Evolutionary conservation across 495 filamentous ascomycete species (phyloP).

Genomic region (Bombardia bombarda): DNA sequence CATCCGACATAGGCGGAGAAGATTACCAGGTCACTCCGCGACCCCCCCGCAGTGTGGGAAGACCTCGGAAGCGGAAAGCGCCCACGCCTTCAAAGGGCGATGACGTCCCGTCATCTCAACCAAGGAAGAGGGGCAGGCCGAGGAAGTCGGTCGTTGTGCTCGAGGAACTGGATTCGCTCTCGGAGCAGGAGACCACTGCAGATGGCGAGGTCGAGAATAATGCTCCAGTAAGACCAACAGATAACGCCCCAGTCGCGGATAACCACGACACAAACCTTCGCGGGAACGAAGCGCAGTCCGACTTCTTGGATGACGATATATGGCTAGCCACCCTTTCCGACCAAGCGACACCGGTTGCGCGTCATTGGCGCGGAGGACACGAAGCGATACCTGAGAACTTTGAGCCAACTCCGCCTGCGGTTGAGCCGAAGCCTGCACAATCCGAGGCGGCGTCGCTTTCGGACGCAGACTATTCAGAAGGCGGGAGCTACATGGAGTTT

Average conservation of each 20-base stretch:
- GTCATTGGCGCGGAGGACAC: conserved; percentile 1
- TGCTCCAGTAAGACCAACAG: conserved; percentile 5
- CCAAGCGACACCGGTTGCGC: conserved; percentile 14
- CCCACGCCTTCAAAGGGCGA: conserved; percentile 14
- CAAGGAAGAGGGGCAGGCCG: conserved; percentile 23
- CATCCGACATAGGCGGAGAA: conserved; percentile 12
- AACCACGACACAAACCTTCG: neutral
- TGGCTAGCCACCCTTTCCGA: conserved; percentile 25
- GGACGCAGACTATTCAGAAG: conserved; percentile 4
- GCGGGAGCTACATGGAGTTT: conserved; percentile 11
- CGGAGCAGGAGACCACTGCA: conserved; percentile 9
- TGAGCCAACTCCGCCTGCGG: neutral
- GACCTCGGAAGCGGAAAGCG: conserved; percentile 24
- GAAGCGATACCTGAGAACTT: neutral
- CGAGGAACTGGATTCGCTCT: conserved; percentile 11
- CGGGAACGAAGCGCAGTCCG: conserved; percentile 2
- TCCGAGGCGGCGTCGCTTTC: too few relatives aligned
- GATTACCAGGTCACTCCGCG: conserved; percentile 16
- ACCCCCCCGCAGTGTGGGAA: conserved; percentile 1
- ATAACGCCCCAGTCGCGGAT: conserved; percentile 3
- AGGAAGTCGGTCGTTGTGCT: conserved; percentile 13
- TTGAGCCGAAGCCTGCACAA: neutral
- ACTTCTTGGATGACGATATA: conserved; percentile 23
- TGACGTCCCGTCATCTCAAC: conserved; percentile 11
- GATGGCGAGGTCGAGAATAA: conserved; percentile 12